Conservation (phyloP, 176 grass and related monocot species). For the Oryza meridionalis region DNA sequence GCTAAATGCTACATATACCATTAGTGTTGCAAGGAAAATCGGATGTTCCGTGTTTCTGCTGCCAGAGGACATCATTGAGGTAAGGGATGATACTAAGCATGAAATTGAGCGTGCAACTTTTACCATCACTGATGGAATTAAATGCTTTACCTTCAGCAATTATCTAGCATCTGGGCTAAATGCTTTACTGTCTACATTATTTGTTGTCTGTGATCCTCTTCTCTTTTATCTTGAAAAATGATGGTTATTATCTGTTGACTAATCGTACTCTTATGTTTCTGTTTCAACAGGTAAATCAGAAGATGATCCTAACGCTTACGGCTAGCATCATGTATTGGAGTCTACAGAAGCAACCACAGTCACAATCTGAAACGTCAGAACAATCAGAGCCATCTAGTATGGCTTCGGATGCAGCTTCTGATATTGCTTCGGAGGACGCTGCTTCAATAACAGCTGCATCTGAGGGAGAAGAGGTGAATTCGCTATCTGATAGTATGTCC, state of each 20-base stretch:
- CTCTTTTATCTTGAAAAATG: neutral
- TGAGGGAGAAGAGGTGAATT: slow-evolving; percentile 71
- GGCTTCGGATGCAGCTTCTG: slow-evolving; percentile 64
- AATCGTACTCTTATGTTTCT: slow-evolving; percentile 21
- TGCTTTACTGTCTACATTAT: neutral
- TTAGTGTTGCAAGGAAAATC: slow-evolving; percentile 92
- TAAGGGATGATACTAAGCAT: slow-evolving; percentile 47
- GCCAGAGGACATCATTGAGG: slow-evolving; percentile 97
- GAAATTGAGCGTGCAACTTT: neutral
- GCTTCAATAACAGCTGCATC: slow-evolving; percentile 68
- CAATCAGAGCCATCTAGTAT: slow-evolving; percentile 64
- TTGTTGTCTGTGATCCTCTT: neutral
- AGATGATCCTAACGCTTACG: slow-evolving; percentile 95
- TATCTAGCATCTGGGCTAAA: slow-evolving; percentile 7
- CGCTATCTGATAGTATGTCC: slow-evolving; percentile 50
- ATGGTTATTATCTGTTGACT: neutral
- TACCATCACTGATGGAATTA: neutral
- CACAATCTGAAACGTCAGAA: slow-evolving; percentile 50
- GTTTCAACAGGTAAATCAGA: slow-evolving; percentile 88
- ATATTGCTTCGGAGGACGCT: slow-evolving; percentile 71
- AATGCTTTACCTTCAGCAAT: neutral
- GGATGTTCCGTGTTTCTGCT: slow-evolving; percentile 96
- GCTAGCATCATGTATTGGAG: slow-evolving; percentile 98
- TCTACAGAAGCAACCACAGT: slow-evolving; percentile 66
- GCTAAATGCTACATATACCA: slow-evolving; percentile 96